Percentiles rank a stretch among this genome's conserved stretches.
phyloP scores from a whole-genome alignment of 352 stramenopile species.

The Sclerospora graminicola region DNA sequence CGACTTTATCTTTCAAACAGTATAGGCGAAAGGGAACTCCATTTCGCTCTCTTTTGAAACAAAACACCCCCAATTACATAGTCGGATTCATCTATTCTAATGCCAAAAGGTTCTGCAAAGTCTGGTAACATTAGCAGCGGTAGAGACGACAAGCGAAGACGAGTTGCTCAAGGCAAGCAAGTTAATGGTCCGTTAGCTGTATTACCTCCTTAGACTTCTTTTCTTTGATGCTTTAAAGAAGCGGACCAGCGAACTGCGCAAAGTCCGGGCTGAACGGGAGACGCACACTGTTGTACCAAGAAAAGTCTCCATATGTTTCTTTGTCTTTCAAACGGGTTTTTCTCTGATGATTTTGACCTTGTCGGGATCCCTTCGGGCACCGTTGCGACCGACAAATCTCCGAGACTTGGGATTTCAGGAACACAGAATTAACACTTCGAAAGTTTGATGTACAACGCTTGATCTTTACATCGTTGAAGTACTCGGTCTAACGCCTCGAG shows the following conservation, averaged over 20 bases:
- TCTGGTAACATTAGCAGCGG: background rate
- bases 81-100: conserved; percentile 1
- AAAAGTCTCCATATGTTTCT: background rate
- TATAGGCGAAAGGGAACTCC: conserved; percentile 4
- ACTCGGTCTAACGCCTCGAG: background rate
- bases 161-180: background rate
- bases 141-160: background rate
- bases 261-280: background rate
- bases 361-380: conserved; percentile 2
- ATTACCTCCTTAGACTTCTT: background rate
- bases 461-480: background rate
- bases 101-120: conserved; percentile 1
- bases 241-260: background rate
- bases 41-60: conserved; percentile 1
- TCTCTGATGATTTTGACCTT: conserved; percentile 2
- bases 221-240: background rate
- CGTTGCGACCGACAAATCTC: conserved; percentile 3
- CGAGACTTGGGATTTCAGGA: background rate
- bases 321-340: background rate
- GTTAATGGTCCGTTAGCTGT: background rate
- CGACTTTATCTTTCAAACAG: conserved; percentile 6
- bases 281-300: background rate
- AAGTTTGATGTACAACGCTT: background rate
- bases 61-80: background rate
- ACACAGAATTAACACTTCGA: conserved; percentile 3